phyloP scores from a whole-genome alignment of 441 rosid genomes.

The Pelargonium citronellum region DNA sequence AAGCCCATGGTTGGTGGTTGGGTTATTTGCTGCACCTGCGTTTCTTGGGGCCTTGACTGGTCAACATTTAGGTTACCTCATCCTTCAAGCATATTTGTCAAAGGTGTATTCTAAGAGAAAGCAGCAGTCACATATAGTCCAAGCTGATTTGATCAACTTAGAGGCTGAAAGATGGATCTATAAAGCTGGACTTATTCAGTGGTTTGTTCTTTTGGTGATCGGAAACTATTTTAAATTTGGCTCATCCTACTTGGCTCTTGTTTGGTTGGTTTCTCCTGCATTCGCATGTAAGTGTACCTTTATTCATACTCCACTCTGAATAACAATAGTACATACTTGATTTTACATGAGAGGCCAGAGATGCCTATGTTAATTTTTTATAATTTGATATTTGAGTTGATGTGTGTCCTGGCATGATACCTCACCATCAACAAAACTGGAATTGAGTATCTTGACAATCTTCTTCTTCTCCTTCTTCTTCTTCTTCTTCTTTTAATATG shows the following conservation, averaged over 20 bases:
- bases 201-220: conserved; percentile 62
- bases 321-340: conserved; percentile 10
- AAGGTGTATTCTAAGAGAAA: conserved; percentile 43
- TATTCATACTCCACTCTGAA: conserved; percentile 10
- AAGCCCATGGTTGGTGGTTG: conserved; percentile 69
- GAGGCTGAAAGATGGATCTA: conserved; percentile 95
- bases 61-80: conserved; percentile 67
- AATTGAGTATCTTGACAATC: conserved; percentile 10
- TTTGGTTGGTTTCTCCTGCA: conserved; percentile 88
- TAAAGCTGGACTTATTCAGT: conserved; percentile 81
- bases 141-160: conserved; percentile 54
- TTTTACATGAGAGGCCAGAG: conserved; percentile 5
- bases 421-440: neutral
- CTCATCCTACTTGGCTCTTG: conserved; percentile 74
- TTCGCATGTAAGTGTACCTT: conserved; percentile 74
- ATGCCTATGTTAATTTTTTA: neutral
- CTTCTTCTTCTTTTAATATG: neutral
- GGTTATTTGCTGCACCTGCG: conserved; percentile 87
- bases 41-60: conserved; percentile 84
- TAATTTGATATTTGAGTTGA: conserved; percentile 6
- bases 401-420: conserved; percentile 12
- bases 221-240: conserved; percentile 77
- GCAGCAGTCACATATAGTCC: conserved; percentile 40
- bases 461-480: neutral
- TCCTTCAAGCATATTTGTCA: conserved; percentile 48